A percentile compares a stretch with the other conserved stretches of the same genome.
phyloP scores from a whole-genome alignment of 768 basidiomycete genomes.

The Wakefieldia striispora region DNA sequence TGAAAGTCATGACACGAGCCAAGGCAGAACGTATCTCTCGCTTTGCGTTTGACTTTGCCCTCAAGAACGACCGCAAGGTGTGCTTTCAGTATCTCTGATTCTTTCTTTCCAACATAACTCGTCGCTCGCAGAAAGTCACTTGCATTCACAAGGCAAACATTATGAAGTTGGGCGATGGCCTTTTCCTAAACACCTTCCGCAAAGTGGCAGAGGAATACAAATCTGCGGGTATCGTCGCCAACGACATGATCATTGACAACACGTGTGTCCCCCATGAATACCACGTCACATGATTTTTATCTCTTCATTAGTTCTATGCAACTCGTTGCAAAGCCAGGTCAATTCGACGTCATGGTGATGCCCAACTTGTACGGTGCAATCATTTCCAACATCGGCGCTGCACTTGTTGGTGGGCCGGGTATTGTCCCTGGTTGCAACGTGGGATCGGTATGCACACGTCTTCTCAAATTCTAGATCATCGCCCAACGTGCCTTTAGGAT shows the following conservation, averaged over 20 bases:
- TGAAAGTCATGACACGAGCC: conserved; percentile 94
- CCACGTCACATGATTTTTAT: neutral
- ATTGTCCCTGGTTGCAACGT: conserved; percentile 98
- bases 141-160: conserved; percentile 99
- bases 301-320: conserved; percentile 80
- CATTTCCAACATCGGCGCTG: conserved; percentile 97
- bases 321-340: conserved; percentile 90
- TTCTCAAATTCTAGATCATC: neutral
- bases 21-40: conserved; percentile 96
- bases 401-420: conserved; percentile 97
- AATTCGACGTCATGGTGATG: conserved; percentile 99
- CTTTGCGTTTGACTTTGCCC: conserved; percentile 98
- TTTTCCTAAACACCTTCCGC: conserved; percentile 98
- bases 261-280: conserved; percentile 52
- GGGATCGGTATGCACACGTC: conserved; percentile 62
- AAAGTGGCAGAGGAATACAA: conserved; percentile 96
- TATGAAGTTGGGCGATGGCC: conserved; percentile 99
- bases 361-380: conserved; percentile 97
- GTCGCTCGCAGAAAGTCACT: conserved; percentile 81
- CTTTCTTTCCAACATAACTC: neutral
- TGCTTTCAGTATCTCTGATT: conserved; percentile 9
- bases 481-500: conserved; percentile 48
- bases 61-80: conserved; percentile 98
- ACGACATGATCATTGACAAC: conserved; percentile 99
- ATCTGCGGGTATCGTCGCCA: conserved; percentile 84